Conservation (phyloP, 441 rosid species). For the Bocquillonia castaneifolia region DNA sequence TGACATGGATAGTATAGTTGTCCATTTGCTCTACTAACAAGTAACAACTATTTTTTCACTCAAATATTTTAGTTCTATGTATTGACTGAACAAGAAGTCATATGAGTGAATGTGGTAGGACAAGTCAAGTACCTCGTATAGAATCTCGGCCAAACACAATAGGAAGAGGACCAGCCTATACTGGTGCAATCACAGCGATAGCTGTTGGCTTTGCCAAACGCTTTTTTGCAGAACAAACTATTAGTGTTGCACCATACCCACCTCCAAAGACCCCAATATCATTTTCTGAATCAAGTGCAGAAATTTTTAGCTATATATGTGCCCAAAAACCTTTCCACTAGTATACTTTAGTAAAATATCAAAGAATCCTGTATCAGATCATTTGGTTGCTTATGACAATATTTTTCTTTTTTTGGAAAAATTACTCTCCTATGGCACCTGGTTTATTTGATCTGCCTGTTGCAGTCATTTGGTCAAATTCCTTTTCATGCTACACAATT, state of each 20-base stretch:
- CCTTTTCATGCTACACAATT: not conserved
- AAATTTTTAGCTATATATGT: constrained; percentile 20
- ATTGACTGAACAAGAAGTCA: not conserved
- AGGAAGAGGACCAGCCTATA: constrained; percentile 92
- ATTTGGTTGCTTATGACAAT: not conserved
- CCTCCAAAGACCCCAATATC: constrained; percentile 71
- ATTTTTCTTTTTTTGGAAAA: not conserved
- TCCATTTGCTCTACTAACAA: too few species aligned
- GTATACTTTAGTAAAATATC: too few species aligned
- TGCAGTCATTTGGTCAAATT: not conserved
- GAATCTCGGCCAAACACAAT: constrained; percentile 88
- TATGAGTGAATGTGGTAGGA: not conserved
- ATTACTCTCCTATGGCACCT: not conserved
- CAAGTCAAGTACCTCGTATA: constrained; percentile 48
- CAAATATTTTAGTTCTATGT: not conserved
- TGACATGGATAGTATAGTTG: not conserved
- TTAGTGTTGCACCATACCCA: constrained; percentile 78
- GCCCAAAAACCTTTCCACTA: not conserved
- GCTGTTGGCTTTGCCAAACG: constrained; percentile 74
- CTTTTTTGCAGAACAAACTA: constrained; percentile 61
- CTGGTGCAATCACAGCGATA: constrained; percentile 82
- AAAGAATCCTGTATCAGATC: not conserved
- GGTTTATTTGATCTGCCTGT: not conserved
- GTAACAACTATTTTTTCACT: too few species aligned
- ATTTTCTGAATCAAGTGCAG: constrained; percentile 36